A percentile compares a stretch with the other conserved stretches of the same genome.
Evolutionary conservation across 2,329 filamentous ascomycete species (phyloP).

Genomic region (Arachnomyces sp.): DNA sequence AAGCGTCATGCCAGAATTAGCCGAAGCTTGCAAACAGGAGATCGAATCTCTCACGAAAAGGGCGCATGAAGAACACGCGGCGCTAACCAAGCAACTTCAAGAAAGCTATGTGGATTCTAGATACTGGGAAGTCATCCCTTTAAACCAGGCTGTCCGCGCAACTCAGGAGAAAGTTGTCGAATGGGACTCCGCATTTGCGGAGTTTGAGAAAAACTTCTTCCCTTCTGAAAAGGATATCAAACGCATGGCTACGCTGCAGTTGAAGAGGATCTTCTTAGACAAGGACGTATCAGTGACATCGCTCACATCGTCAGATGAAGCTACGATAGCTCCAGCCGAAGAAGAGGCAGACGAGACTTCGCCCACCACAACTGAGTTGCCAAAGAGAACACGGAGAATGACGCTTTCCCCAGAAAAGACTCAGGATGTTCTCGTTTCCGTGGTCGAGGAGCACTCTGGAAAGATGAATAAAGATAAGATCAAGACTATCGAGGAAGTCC

Average conservation of each 20-base stretch:
- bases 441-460: constrained; percentile 54
- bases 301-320: constrained; percentile 61
- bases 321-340: constrained; percentile 39
- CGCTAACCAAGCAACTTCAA: constrained; percentile 68
- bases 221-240: constrained; percentile 93
- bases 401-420: constrained; percentile 54
- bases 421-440: constrained; percentile 55
- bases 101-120: constrained; percentile 86
- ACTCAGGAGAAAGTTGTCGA: constrained; percentile 89
- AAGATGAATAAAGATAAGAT: constrained; percentile 22
- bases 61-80: constrained; percentile 72
- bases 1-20: constrained; percentile 79
- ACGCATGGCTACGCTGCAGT: constrained; percentile 79
- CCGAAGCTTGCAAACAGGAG: constrained; percentile 70
- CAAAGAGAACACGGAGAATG: constrained; percentile 30
- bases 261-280: constrained; percentile 92
- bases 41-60: constrained; percentile 70
- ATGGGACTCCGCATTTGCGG: constrained; percentile 83
- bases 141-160: constrained; percentile 79
- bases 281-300: constrained; percentile 71
- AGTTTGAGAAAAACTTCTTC: constrained; percentile 89
- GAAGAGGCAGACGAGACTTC: constrained; percentile 20
- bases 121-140: constrained; percentile 92
- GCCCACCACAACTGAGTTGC: constrained; percentile 21
- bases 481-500: constrained; percentile 9